phyloP scores from a whole-genome alignment of 2,329 filamentous ascomycete species.

The Penicillium sp. region DNA sequence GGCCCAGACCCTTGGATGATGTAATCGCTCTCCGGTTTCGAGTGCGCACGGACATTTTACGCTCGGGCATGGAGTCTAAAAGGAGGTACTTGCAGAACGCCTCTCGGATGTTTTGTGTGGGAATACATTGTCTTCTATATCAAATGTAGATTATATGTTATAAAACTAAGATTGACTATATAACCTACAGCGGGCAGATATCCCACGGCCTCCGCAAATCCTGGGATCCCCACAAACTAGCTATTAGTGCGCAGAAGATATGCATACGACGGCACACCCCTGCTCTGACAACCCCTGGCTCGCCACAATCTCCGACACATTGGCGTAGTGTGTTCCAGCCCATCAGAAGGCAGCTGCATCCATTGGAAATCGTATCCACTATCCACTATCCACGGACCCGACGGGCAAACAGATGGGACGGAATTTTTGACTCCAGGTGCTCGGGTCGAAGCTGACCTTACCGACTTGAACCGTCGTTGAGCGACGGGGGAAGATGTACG shows the following conservation, averaged over 20 bases:
- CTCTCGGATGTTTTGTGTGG: not conserved
- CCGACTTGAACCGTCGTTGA: not conserved
- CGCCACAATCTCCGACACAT: constrained; percentile 9
- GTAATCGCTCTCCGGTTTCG: not conserved
- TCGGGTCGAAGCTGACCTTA: not conserved
- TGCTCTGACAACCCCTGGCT: constrained; percentile 9
- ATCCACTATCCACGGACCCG: not conserved
- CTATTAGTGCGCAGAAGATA: not conserved
- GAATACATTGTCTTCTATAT: not conserved
- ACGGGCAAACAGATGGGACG: not conserved
- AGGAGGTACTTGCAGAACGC: not conserved
- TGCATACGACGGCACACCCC: not conserved
- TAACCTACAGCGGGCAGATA: not conserved
- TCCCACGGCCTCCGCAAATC: not conserved
- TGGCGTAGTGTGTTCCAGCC: constrained; percentile 5
- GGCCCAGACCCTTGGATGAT: constrained; percentile 7
- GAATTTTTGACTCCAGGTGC: not conserved
- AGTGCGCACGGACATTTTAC: not conserved
- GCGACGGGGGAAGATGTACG: not conserved
- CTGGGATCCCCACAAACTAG: not conserved
- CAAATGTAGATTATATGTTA: not conserved
- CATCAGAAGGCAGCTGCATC: constrained; percentile 10
- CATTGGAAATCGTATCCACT: not conserved
- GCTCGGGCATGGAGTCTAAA: not conserved
- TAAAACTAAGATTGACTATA: not conserved